Percentiles rank a stretch among this genome's conserved stretches.
Evolutionary conservation across 2,329 filamentous ascomycete genomes (phyloP).

Genomic region (Fusarium mundagurra): DNA sequence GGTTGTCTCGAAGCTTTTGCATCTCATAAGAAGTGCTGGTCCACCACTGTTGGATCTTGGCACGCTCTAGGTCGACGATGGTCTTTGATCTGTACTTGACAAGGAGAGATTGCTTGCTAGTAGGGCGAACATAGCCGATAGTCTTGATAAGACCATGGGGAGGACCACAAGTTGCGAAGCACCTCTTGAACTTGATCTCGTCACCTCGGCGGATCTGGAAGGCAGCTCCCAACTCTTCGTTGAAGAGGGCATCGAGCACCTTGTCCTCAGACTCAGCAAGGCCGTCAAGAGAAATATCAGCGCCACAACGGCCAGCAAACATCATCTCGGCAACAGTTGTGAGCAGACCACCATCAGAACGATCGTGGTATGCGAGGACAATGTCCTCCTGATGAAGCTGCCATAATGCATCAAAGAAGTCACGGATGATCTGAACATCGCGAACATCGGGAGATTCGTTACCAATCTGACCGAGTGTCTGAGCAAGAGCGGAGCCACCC

Average conservation of each 20-base stretch:
- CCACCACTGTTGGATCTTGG: constrained; percentile 87
- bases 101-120: constrained; percentile 77
- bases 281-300: constrained; percentile 84
- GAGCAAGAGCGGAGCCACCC: constrained; percentile 90
- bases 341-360: constrained; percentile 91
- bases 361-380: constrained; percentile 94
- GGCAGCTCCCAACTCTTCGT: constrained; percentile 93
- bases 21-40: constrained; percentile 88
- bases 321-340: constrained; percentile 97
- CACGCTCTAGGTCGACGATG: constrained; percentile 75
- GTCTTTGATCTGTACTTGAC: constrained; percentile 76
- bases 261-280: constrained; percentile 70
- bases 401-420: constrained; percentile 88
- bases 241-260: constrained; percentile 86
- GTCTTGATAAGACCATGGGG: constrained; percentile 83
- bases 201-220: constrained; percentile 92
- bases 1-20: constrained; percentile 91
- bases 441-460: constrained; percentile 87
- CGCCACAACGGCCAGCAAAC: constrained; percentile 92
- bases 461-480: constrained; percentile 87
- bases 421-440: constrained; percentile 80
- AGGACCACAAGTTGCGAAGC: constrained; percentile 90
- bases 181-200: constrained; percentile 85
- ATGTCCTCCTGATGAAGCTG: constrained; percentile 67
- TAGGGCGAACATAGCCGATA: constrained; percentile 79